Percentiles rank a stretch among this genome's conserved stretches.
Evolutionary conservation across 805 yeast genomes (phyloP).

Genomic region (Myxozyma vanderwaltii): DNA sequence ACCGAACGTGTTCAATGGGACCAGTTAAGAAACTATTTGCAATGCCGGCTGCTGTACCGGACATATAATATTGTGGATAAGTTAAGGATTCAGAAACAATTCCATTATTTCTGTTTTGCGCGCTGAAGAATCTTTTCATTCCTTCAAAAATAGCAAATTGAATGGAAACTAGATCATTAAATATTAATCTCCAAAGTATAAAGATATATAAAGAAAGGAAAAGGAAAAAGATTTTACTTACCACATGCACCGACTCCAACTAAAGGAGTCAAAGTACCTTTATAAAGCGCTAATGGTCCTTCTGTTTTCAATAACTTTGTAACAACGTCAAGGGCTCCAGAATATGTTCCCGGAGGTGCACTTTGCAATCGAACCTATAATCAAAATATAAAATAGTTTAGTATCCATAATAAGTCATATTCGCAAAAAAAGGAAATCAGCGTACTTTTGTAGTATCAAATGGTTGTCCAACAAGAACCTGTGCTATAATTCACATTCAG

Average conservation of each 20-base stretch:
- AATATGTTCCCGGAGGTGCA: conserved; percentile 73
- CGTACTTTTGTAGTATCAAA: conserved; percentile 36
- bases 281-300: conserved; percentile 83
- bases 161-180: conserved; percentile 56
- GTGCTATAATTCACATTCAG: conserved; percentile 54
- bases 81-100: conserved; percentile 47
- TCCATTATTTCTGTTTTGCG: conserved; percentile 45
- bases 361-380: conserved; percentile 91
- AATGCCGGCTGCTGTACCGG: conserved; percentile 91
- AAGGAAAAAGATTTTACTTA: too few species aligned
- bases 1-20: conserved; percentile 34
- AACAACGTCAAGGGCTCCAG: conserved; percentile 76
- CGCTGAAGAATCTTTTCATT: conserved; percentile 77
- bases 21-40: conserved; percentile 71
- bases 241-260: conserved; percentile 55
- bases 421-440: background rate
- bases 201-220: conserved; percentile 30
- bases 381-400: conserved; percentile 52
- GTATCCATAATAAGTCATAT: too few species aligned
- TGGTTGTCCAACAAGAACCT: conserved; percentile 85
- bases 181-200: background rate
- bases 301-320: conserved; percentile 71
- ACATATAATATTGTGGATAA: conserved; percentile 67
- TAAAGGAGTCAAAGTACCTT: conserved; percentile 92
- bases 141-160: conserved; percentile 94